A percentile compares a stretch with the other conserved stretches of the same genome.
phyloP scores from a whole-genome alignment of 139 green algal genomes.

The Haematococcus lacustris region DNA sequence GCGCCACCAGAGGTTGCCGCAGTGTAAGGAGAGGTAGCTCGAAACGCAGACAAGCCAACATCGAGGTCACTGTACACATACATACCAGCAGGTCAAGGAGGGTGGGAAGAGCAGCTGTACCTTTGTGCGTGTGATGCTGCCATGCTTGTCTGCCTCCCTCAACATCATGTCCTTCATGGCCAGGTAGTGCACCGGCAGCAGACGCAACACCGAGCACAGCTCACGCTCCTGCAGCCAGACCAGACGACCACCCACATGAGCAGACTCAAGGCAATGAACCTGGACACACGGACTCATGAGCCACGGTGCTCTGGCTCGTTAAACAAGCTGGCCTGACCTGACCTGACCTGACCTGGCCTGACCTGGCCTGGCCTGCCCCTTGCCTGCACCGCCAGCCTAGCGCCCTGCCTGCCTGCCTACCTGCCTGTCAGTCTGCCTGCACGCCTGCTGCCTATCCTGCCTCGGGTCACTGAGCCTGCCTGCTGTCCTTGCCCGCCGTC shows the following conservation, averaged over 20 bases:
- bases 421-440: too few species aligned
- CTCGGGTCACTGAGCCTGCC: too few species aligned
- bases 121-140: slow-evolving; percentile 39
- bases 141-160: slow-evolving; percentile 34
- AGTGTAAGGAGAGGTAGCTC: too few species aligned
- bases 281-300: background rate
- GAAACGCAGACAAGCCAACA: background rate
- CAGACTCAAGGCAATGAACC: background rate
- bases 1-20: background rate
- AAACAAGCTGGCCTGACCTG: background rate
- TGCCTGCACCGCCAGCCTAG: too few species aligned
- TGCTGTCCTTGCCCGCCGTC: too few species aligned
- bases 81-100: too few species aligned
- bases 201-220: slow-evolving; percentile 57
- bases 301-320: background rate
- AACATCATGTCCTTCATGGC: slow-evolving; percentile 80
- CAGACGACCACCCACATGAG: background rate
- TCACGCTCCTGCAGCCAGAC: slow-evolving; percentile 23
- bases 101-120: slow-evolving; percentile 8
- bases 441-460: too few species aligned
- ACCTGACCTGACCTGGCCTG: too few species aligned
- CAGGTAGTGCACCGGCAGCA: slow-evolving; percentile 81
- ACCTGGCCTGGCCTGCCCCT: too few species aligned
- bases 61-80: too few species aligned
- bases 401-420: too few species aligned